Percentiles rank a stretch among this genome's conserved stretches.
Conservation (phyloP, 768 basidiomycete species). For the Pleurotus sapidus region DNA sequence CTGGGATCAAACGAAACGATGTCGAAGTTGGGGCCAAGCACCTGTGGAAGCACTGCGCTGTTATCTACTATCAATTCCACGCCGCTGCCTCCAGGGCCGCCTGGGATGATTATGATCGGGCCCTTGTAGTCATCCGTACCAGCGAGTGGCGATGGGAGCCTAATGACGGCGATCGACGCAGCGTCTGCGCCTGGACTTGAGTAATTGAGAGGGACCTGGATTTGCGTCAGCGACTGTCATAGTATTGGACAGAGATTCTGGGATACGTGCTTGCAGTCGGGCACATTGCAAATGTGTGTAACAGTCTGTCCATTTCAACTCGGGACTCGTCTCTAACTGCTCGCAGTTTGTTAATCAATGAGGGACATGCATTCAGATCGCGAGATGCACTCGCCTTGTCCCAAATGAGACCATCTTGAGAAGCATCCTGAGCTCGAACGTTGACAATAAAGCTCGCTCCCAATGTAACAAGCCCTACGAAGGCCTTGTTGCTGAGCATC, state of each 20-base stretch:
- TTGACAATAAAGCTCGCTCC: too few species aligned
- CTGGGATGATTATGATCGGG: constrained; percentile 43
- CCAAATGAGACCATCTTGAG: not conserved
- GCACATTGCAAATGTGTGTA: constrained; percentile 19
- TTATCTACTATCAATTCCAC: constrained; percentile 21
- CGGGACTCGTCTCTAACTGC: not conserved
- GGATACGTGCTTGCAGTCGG: constrained; percentile 17
- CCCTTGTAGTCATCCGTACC: constrained; percentile 33
- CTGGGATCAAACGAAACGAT: constrained; percentile 46
- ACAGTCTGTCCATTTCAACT: constrained; percentile 24
- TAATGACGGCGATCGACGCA: constrained; percentile 39
- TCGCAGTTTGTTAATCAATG: not conserved
- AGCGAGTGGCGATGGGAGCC: constrained; percentile 31
- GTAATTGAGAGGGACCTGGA: constrained; percentile 45
- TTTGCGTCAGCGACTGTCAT: not conserved
- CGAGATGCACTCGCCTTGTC: not conserved
- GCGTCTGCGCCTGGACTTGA: constrained; percentile 31
- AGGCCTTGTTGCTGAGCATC: too few species aligned
- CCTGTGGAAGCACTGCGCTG: constrained; percentile 22
- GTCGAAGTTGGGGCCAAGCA: constrained; percentile 43
- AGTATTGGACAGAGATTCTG: not conserved
- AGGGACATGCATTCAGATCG: not conserved
- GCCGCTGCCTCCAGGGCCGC: constrained; percentile 48
- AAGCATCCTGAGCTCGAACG: not conserved
- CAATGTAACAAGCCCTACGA: too few species aligned